phyloP scores from a whole-genome alignment of 139 green algal species.

The Edaphochlamys debaryana region DNA sequence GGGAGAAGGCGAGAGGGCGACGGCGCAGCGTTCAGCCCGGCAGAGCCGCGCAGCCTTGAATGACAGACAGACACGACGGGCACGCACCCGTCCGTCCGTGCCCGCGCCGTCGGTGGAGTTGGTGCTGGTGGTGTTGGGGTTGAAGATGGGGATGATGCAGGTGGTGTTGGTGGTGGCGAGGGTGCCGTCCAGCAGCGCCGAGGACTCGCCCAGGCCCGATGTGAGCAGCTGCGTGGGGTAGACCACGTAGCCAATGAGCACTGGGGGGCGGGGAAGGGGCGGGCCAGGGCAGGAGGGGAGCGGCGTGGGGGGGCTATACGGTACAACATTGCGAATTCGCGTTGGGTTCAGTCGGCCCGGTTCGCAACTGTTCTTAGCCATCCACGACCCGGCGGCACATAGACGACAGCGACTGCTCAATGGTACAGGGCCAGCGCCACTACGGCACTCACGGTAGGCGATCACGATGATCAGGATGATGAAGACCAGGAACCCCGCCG shows the following conservation, averaged over 20 bases:
- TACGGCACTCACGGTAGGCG: constrained; percentile 80
- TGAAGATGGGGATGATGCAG: constrained; percentile 27
- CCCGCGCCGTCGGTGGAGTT: too few species aligned
- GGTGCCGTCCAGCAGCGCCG: constrained; percentile 40
- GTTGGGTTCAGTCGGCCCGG: too few species aligned
- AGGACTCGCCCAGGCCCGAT: constrained; percentile 75
- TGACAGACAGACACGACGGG: too few species aligned
- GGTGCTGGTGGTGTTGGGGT: neutral
- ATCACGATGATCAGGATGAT: constrained; percentile 79
- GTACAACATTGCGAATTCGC: too few species aligned
- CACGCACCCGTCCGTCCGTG: too few species aligned
- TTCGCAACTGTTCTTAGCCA: too few species aligned
- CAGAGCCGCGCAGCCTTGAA: too few species aligned
- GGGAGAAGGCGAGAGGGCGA: too few species aligned
- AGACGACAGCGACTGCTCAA: too few species aligned
- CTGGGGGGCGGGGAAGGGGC: constrained; percentile 45
- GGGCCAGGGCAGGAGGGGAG: neutral
- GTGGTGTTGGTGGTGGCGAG: neutral
- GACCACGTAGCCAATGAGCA: constrained; percentile 85
- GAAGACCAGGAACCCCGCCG: constrained; percentile 48
- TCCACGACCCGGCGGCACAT: too few species aligned
- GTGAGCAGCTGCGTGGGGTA: constrained; percentile 84
- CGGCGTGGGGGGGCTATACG: neutral
- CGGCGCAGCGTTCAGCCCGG: too few species aligned
- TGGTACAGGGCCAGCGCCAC: too few species aligned